Evolutionary conservation across 768 basidiomycete genomes (phyloP), one percentile per base, ranked within the genome.

Genomic region (Tulasnella sp.): DNA sequence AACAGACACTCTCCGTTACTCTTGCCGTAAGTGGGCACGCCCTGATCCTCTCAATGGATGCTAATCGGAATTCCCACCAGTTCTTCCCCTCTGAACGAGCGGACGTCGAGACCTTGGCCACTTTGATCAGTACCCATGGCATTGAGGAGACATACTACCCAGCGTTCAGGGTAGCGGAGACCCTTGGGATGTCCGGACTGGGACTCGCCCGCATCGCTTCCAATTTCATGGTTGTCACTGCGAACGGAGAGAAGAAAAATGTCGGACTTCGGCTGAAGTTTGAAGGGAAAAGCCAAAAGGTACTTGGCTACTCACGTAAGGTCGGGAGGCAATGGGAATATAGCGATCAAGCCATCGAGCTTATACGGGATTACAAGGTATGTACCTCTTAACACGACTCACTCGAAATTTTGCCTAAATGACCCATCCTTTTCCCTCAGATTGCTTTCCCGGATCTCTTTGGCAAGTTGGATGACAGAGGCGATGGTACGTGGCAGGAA

Each of bases 191-290:
- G 17, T 90, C 92, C 7, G 87, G 90, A 1, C 88, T 93, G 39
- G 93, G 93, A 0, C 83, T 99, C 17, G 91, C 96, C 14, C 93
- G 90, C 83, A 93, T 99, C 79, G 93, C 94, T 0, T 96, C 97
- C 14, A 97, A 93, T 81, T 90, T 98, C 81, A 91, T 98, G 90
- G 93, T 98, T 54, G 82, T 94, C 76, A 88, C 88, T 0, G 84
- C 87, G 0, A 94, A 94, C 80, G 87, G 87, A 11, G 86, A 88
- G 76, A 98, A 97, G 85, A 88, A 87, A 75, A 99, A 99, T 81
- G 84, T 99, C 38, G 97, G 97, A 2, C 87, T 99, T 54, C 94
- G 93, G 81, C 88, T 99, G 79, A 99, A 99, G 82, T 99, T 97
- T 78, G 97, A 99, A 81, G 93, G 89, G 15, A 99, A 97, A 83